A percentile compares a stretch with the other conserved stretches of the same genome.
These are phyloP conservation scores for Ascochyta clinopodiicola DNA, from an alignment of 2,329 filamentous ascomycete genomes.

Conservation along the genomic window DNA sequence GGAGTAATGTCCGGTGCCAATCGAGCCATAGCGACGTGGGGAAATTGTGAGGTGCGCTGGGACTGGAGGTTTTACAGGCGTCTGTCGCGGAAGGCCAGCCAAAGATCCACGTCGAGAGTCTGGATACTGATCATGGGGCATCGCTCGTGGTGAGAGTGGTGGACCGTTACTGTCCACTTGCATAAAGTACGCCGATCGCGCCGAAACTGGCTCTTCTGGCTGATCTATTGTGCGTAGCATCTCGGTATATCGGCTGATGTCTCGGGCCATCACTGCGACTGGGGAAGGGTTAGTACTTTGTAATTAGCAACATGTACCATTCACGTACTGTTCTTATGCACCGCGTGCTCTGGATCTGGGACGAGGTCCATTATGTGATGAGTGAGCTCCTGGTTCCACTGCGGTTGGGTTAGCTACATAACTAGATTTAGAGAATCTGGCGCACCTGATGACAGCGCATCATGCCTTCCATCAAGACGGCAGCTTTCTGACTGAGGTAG, in stretches of 20 bases:
- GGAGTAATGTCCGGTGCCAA: constrained; percentile 72
- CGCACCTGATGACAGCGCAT: constrained; percentile 72
- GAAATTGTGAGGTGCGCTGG: constrained; percentile 82
- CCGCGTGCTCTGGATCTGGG: constrained; percentile 74
- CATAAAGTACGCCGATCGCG: constrained; percentile 58
- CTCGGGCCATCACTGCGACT: constrained; percentile 64
- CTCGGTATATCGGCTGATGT: constrained; percentile 68
- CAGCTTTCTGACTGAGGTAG: constrained; percentile 80
- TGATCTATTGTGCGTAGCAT: constrained; percentile 62
- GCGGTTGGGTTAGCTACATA: constrained; percentile 36
- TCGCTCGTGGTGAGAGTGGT: constrained; percentile 85
- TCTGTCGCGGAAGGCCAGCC: constrained; percentile 58
- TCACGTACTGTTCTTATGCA: constrained; percentile 81
- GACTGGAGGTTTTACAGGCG: constrained; percentile 77
- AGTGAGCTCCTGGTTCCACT: constrained; percentile 87
- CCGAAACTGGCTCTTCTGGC: constrained; percentile 69
- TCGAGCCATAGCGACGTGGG: constrained; percentile 85
- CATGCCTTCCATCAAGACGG: constrained; percentile 81
- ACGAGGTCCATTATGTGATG: constrained; percentile 75
- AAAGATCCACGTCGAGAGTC: constrained; percentile 78
- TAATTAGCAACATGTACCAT: constrained; percentile 15
- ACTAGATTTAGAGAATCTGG: constrained; percentile 21
- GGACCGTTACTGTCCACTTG: constrained; percentile 60
- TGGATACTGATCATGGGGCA: constrained; percentile 70
- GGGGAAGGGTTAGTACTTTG: constrained; percentile 29